A percentile compares a stretch with the other conserved stretches of the same genome.
Evolutionary conservation across 192 early-diverging fungal species (phyloP).

Genomic region (Coemansia sp.): DNA sequence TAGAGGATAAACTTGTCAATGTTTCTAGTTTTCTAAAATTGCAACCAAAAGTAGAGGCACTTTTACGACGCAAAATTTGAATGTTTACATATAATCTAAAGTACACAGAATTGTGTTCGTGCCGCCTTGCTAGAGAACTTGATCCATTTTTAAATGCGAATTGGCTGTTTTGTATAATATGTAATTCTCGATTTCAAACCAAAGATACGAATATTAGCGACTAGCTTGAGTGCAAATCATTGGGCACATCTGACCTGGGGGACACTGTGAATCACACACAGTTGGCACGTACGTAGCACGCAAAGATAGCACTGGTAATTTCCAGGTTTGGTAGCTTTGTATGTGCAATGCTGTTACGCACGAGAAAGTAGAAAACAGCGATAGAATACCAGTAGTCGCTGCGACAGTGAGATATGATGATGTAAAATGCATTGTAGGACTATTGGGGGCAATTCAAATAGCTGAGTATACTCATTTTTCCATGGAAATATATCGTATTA

Average conservation of each 20-base stretch:
- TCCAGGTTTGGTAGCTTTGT: background rate
- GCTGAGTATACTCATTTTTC: background rate
- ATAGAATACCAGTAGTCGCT: background rate
- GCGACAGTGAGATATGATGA: background rate
- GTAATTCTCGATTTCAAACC: no score
- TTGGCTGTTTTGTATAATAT: no score
- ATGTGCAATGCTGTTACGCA: background rate
- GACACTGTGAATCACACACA: conserved; percentile 2
- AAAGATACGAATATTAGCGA: no score
- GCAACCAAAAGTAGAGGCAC: background rate
- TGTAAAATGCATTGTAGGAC: background rate
- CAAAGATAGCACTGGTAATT: background rate
- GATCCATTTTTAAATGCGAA: background rate
- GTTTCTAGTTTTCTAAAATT: background rate
- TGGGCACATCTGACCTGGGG: conserved; percentile 4
- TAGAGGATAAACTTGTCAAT: background rate
- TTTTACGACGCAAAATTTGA: background rate
- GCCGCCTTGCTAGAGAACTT: background rate
- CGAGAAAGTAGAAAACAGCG: background rate
- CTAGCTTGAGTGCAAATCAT: background rate
- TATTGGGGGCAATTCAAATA: background rate
- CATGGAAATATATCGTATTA: background rate
- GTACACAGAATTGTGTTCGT: background rate
- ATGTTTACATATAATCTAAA: background rate
- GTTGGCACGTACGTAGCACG: background rate